Base-by-base conservation (phyloP, 768 basidiomycete species). In the Boletus pseudo-olivaceus region DNA sequence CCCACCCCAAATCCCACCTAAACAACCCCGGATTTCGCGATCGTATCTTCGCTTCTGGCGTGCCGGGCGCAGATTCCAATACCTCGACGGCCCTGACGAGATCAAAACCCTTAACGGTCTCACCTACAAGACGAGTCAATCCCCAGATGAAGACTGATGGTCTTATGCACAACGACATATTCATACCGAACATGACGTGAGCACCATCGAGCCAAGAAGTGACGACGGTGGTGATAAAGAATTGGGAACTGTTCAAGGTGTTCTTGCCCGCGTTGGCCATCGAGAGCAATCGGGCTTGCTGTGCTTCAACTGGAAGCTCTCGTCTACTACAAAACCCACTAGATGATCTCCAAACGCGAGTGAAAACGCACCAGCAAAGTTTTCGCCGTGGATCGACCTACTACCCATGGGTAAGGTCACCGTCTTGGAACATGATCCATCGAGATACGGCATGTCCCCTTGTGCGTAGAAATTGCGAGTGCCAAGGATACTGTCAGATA, bases 401-500 rank as follows among this genome's bases (percentile, higher is more conserved):
- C 89, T 90, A 56, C 90, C 90, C 67, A 20, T 53, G 61, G 58
- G 85, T 88, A 70, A 96, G 95, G 68, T 94, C 93, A 53, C 93
- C 93, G 27, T 90, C 92, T 71, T 95, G 92, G 53, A 91, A 76
- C 89, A 93, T 93, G 74, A 93, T 90, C 90, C 84, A 88, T 88
- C 50, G 84, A 87, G 42, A 88, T 23, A 23, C 23, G 23, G 4
- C 2, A 4, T 23, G 23, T 23, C 23, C 23, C 23, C 23, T 23
- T 23, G 4, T 23, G 23, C 23, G 23, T 23, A 23, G 23, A 23
- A 23, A 23, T 23, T 23, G 23, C 23, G 23, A 23, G 2, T 23
- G 23, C 29, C 29, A 23, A 23, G 23, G 23, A 23, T 23, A 23
- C 2, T 23, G 23, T 23, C 23, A 23, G 23, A 23, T 4, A 4